These are phyloP conservation scores for Magnusiomyces sp. DNA, from an alignment of 1,139 yeast species.

Conservation along the genomic window DNA sequence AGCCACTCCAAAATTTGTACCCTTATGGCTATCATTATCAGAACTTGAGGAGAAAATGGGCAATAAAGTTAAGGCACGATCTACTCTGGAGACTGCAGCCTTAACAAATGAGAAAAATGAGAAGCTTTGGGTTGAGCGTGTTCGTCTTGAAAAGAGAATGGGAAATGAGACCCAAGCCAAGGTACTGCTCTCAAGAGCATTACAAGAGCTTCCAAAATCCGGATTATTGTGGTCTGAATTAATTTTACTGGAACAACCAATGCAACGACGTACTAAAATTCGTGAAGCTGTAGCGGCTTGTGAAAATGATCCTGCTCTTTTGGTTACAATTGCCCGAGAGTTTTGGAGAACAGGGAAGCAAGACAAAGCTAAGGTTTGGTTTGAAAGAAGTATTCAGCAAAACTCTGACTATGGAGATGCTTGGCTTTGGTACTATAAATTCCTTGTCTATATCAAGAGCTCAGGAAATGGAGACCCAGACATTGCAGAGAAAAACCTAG, in stretches of 20 bases:
- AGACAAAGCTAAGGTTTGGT: slow-evolving; percentile 64
- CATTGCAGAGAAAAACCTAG: slow-evolving; percentile 1
- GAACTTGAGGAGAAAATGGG: slow-evolving; percentile 39
- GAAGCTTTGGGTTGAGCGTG: slow-evolving; percentile 48
- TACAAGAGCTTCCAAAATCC: slow-evolving; percentile 51
- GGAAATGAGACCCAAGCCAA: slow-evolving; percentile 48
- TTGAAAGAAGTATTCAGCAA: slow-evolving; percentile 55
- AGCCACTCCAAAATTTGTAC: slow-evolving; percentile 36
- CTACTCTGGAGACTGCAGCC: slow-evolving; percentile 63
- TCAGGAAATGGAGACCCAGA: slow-evolving; percentile 11
- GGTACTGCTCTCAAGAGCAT: slow-evolving; percentile 49
- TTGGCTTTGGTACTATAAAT: slow-evolving; percentile 64
- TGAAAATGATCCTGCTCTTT: slow-evolving; percentile 48
- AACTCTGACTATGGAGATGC: slow-evolving; percentile 60
- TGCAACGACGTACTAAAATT: slow-evolving; percentile 53
- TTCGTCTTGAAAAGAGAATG: slow-evolving; percentile 48
- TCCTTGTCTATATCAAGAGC: slow-evolving; percentile 28
- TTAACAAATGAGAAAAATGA: slow-evolving; percentile 44
- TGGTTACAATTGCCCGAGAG: slow-evolving; percentile 56
- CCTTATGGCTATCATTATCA: slow-evolving; percentile 54
- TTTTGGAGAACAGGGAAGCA: slow-evolving; percentile 64
- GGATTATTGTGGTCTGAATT: slow-evolving; percentile 57
- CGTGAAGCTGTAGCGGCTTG: slow-evolving; percentile 68
- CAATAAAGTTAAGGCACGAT: slow-evolving; percentile 54
- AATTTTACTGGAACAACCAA: slow-evolving; percentile 40